Conservation (phyloP, 768 basidiomycete genomes). For the Lentinula edodes region DNA sequence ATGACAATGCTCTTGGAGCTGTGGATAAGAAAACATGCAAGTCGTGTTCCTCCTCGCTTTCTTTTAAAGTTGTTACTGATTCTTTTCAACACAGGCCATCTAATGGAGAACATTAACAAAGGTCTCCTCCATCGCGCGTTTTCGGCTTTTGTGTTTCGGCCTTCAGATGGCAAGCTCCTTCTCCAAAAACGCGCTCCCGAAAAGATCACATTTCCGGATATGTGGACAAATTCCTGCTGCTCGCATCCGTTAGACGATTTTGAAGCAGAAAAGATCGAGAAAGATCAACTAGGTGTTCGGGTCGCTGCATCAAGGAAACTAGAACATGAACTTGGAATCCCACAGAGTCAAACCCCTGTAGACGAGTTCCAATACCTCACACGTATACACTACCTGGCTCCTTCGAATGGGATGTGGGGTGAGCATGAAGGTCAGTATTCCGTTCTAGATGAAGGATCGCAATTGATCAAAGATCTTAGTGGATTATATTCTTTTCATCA, state of each 20-base stretch:
- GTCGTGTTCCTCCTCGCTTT: conserved; percentile 19
- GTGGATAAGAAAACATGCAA: conserved; percentile 95
- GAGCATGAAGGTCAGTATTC: conserved; percentile 84
- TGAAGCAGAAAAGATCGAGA: conserved; percentile 72
- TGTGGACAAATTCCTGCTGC: conserved; percentile 99
- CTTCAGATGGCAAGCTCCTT: conserved; percentile 87
- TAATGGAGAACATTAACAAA: conserved; percentile 95
- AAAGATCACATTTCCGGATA: conserved; percentile 98
- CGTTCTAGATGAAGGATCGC: neutral
- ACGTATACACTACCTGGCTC: conserved; percentile 95
- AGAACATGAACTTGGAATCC: conserved; percentile 95
- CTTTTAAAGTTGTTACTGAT: neutral
- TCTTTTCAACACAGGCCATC: conserved; percentile 57
- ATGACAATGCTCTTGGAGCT: conserved; percentile 81
- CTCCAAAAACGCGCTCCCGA: conserved; percentile 95
- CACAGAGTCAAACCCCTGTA: conserved; percentile 64
- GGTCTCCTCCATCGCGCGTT: conserved; percentile 97
- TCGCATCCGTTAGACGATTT: conserved; percentile 95
- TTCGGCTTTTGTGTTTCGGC: conserved; percentile 95
- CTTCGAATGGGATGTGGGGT: conserved; percentile 90
- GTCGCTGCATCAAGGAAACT: conserved; percentile 93
- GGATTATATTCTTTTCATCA: conserved; percentile 95
- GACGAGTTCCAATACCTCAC: conserved; percentile 93
- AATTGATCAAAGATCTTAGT: conserved; percentile 43
- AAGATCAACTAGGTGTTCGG: conserved; percentile 76